These are phyloP conservation scores for Wolfiporia cocos DNA, from an alignment of 1,284 basidiomycete genomes.

Conservation along the genomic window DNA sequence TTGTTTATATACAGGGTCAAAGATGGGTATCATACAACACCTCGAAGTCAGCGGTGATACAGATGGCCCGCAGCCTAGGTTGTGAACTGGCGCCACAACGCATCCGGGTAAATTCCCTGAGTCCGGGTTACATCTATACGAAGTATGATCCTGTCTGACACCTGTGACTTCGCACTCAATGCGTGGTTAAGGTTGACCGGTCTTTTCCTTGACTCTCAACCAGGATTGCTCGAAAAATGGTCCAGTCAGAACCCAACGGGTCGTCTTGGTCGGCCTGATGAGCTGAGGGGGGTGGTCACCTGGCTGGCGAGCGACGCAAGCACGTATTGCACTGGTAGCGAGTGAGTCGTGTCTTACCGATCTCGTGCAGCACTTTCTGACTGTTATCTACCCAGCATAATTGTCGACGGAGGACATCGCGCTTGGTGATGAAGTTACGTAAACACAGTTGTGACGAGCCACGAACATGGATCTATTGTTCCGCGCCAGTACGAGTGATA, in stretches of 20 bases:
- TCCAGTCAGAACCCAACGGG: slow-evolving; percentile 71
- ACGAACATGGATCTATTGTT: too few species aligned
- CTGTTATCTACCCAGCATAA: slow-evolving; percentile 38
- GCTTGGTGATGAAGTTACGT: too few species aligned
- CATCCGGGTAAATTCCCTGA: slow-evolving; percentile 73
- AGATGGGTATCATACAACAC: slow-evolving; percentile 80
- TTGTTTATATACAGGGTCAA: slow-evolving; percentile 40
- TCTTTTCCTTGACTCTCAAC: slow-evolving; percentile 65
- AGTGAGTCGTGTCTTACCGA: slow-evolving; percentile 45
- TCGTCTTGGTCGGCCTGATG: slow-evolving; percentile 72
- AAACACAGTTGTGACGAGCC: too few species aligned
- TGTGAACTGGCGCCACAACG: slow-evolving; percentile 69
- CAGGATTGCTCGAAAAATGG: slow-evolving; percentile 67
- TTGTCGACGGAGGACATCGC: slow-evolving; percentile 68
- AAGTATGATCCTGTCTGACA: slow-evolving; percentile 46
- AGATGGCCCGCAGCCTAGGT: slow-evolving; percentile 84
- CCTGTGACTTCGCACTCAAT: too few species aligned
- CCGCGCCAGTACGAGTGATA: too few species aligned
- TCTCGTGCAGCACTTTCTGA: too few species aligned
- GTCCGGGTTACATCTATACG: slow-evolving; percentile 73
- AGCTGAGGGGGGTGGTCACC: slow-evolving; percentile 67
- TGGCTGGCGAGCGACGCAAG: slow-evolving; percentile 82
- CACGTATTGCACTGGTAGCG: slow-evolving; percentile 70
- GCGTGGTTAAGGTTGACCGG: slow-evolving; percentile 86
- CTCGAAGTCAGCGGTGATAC: slow-evolving; percentile 77